phyloP scores from a whole-genome alignment of 1,284 basidiomycete species.

The Austroboletus sp. region DNA sequence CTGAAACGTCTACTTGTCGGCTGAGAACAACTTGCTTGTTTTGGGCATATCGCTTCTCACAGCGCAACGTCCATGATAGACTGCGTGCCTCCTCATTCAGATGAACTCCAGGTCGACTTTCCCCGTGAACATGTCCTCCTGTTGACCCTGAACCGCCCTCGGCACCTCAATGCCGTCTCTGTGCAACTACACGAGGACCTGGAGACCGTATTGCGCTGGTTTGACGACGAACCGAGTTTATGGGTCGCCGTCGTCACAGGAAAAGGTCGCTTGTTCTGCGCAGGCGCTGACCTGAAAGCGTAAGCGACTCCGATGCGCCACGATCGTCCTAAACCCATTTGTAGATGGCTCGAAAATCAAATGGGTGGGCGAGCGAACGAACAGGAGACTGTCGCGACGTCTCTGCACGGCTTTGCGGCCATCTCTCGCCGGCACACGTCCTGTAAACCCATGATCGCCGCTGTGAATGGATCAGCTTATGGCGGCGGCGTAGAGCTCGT shows the following conservation, averaged over 20 bases:
- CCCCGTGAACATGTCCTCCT: conserved; percentile 64
- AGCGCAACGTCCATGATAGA: no score
- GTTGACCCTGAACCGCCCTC: conserved; percentile 70
- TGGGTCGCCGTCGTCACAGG: conserved; percentile 80
- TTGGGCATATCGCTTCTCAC: background rate
- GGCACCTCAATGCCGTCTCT: conserved; percentile 68
- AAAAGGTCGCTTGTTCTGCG: conserved; percentile 70
- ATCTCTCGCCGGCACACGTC: conserved; percentile 60
- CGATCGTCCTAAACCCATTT: background rate
- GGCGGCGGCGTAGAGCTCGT: conserved; percentile 79
- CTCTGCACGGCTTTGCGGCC: conserved; percentile 66
- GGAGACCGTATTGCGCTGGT: conserved; percentile 61
- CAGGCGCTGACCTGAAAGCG: conserved; percentile 74
- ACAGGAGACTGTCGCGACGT: conserved; percentile 36
- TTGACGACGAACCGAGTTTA: conserved; percentile 63
- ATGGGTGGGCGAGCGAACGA: conserved; percentile 30
- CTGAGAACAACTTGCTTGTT: conserved; percentile 10
- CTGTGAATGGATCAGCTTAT: conserved; percentile 72
- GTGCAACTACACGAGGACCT: conserved; percentile 55
- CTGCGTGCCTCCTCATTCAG: conserved; percentile 42
- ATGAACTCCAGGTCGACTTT: conserved; percentile 52
- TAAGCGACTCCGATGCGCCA: conserved; percentile 32
- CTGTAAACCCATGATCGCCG: conserved; percentile 76
- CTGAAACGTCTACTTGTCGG: background rate
- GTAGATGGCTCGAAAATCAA: conserved; percentile 24